Conservation (phyloP, 2,329 filamentous ascomycete genomes). For the Aspergillus jensenii region DNA sequence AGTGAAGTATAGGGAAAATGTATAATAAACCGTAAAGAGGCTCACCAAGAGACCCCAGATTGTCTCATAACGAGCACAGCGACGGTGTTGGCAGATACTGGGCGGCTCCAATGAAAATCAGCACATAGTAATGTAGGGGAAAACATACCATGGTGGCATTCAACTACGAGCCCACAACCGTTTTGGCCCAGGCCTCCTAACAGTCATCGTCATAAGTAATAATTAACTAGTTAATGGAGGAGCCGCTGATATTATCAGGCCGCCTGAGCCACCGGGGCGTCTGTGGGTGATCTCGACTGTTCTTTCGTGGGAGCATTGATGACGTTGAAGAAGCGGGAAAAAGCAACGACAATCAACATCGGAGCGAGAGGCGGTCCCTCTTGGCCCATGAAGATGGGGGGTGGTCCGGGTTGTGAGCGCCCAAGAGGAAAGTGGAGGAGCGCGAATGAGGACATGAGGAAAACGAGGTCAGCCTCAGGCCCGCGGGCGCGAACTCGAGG, state of each 20-base stretch:
- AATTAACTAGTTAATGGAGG: no score
- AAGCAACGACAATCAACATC: background rate
- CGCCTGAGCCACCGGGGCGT: background rate
- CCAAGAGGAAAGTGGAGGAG: background rate
- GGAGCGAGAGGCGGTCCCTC: background rate
- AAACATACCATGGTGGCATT: background rate
- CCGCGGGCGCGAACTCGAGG: no score
- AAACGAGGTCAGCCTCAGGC: background rate
- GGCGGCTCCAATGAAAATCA: background rate
- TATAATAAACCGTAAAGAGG: background rate
- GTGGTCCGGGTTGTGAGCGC: background rate
- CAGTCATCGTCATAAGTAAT: background rate
- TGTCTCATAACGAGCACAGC: background rate
- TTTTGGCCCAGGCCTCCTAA: background rate
- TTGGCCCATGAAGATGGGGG: background rate
- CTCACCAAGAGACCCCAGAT: background rate
- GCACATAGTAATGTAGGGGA: background rate
- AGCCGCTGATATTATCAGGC: background rate
- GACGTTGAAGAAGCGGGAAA: background rate
- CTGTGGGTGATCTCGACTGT: background rate
- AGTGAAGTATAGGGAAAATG: background rate
- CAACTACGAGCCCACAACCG: background rate
- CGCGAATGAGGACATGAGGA: background rate
- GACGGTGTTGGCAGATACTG: background rate
- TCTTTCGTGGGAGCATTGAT: background rate